phyloP scores from a whole-genome alignment of 306 rosid genomes.

The Trifolium fragiferum region DNA sequence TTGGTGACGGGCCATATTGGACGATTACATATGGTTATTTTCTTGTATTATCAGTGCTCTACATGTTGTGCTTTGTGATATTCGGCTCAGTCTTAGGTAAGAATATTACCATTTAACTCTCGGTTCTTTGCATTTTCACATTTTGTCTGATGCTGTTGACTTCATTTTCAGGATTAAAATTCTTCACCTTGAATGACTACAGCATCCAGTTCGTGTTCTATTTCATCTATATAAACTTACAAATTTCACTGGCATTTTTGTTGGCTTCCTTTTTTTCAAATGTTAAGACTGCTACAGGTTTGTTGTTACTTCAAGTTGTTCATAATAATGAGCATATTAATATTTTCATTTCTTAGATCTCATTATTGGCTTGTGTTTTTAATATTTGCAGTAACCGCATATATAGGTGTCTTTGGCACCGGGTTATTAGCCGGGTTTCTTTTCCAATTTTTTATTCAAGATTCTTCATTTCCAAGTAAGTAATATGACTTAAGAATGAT shows the following conservation, averaged over 20 bases:
- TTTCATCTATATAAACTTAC: conserved; percentile 82
- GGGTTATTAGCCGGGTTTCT: conserved; percentile 80
- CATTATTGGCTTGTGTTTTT: conserved; percentile 40
- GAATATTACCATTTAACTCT: conserved; percentile 32
- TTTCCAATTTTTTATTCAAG: conserved; percentile 62
- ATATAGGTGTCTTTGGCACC: conserved; percentile 76
- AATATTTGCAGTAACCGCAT: conserved; percentile 63
- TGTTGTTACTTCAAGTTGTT: conserved; percentile 38
- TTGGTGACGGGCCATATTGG: conserved; percentile 92
- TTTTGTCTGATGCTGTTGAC: conserved; percentile 42
- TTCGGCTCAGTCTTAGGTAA: conserved; percentile 81
- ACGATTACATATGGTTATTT: conserved; percentile 79
- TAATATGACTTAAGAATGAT: conserved; percentile 19
- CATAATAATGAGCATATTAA: background rate
- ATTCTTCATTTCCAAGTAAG: conserved; percentile 76
- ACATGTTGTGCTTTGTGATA: conserved; percentile 72
- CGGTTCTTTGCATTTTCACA: conserved; percentile 25
- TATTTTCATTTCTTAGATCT: conserved; percentile 4
- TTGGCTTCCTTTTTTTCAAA: conserved; percentile 68
- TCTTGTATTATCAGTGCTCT: conserved; percentile 57
- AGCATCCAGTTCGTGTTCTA: conserved; percentile 79
- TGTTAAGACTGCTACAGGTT: conserved; percentile 89
- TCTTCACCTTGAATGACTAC: conserved; percentile 81
- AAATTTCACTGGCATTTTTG: conserved; percentile 74
- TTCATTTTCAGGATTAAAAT: conserved; percentile 70